A percentile compares a stretch with the other conserved stretches of the same genome.
These are phyloP conservation scores for Glarea lozoyensis DNA, from an alignment of 495 filamentous ascomycete genomes.

Conservation along the genomic window DNA sequence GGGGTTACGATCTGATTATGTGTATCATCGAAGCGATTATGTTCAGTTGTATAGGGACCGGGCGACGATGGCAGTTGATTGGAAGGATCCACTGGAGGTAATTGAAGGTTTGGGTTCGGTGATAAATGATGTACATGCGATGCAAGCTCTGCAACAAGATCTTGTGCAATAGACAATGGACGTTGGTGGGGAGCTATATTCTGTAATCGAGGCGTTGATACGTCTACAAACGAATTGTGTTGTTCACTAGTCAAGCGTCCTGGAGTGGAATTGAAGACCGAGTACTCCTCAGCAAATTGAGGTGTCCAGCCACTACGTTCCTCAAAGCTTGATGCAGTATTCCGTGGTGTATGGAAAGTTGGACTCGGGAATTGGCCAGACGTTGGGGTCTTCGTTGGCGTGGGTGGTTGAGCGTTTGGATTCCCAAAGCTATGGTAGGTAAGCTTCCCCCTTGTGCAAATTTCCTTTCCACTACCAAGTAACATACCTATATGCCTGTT, in stretches of 20 bases:
- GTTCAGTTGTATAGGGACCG: constrained; percentile 30
- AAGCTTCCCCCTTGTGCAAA: constrained; percentile 2
- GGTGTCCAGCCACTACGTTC: constrained; percentile 43
- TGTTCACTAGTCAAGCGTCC: constrained; percentile 37
- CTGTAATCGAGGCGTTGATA: constrained; percentile 12
- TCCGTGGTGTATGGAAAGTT: constrained; percentile 59
- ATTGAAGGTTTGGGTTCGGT: constrained; percentile 37
- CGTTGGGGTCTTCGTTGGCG: constrained; percentile 65
- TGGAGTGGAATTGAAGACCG: constrained; percentile 46
- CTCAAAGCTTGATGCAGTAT: constrained; percentile 34
- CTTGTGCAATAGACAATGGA: constrained; percentile 14
- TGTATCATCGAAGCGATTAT: constrained; percentile 24
- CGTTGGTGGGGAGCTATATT: constrained; percentile 3
- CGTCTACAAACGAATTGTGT: constrained; percentile 23
- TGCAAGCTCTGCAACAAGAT: constrained; percentile 35
- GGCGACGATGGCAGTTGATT: constrained; percentile 49
- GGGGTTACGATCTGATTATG: constrained; percentile 28
- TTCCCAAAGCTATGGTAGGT: constrained; percentile 56
- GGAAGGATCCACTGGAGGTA: constrained; percentile 50
- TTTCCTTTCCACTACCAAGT: background rate
- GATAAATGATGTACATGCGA: constrained; percentile 51
- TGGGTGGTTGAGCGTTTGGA: constrained; percentile 68
- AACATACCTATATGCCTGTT: constrained; percentile 61
- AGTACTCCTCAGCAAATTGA: constrained; percentile 48
- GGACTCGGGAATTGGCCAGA: constrained; percentile 52